Base-by-base conservation (phyloP, 352 stramenopile species). In the Sclerospora graminicola region DNA sequence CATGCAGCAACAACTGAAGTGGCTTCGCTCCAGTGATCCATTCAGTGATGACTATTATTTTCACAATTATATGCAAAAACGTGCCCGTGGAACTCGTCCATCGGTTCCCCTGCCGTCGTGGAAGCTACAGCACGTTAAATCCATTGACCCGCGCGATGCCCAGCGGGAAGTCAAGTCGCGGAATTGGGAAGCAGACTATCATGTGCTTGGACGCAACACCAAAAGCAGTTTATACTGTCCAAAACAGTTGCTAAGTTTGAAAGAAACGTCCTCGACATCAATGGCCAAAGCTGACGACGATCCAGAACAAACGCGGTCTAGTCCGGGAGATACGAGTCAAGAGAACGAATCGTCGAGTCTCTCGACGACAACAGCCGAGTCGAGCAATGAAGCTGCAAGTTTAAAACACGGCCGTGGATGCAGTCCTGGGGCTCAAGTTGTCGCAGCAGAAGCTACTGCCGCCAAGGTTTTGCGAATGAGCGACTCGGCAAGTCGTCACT, bases 31-130 rank as follows among this genome's bases (percentile, higher is more conserved):
- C n/a, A 89, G 77, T 45, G 80, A 92, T 36, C 80, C 80, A 37
- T 92, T 89, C 57, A 92, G 77, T 51, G 80, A 92, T 48, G 80
- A 92, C 57, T 89, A 92, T 48, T 92, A 89, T 43, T 92, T 86
- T 47, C 73, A 89, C 57, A 89, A 89, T 48, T 85, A 74, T 30
- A 60, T 78, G 57, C 72, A 87, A 58, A 92, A 92, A 59, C 72
- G 77, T 10, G 57, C 65, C 27, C 71, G 75, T 10, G 66, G 66
- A n/a, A n/a, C n/a, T 14, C 49, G 63, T 19, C 48, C 59, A 4
- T 61, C 62, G 1, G 55, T 77, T 1, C 80, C 77, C 20, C 54
- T 89, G 30, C 80, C 77, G 29, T 89, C 77, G 26, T 88, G 74
- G 80, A 85, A 89, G 51, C 60, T 91, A 8, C 66, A 89, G 56